Conservation (phyloP, 2,329 filamentous ascomycete species). For the Aspergillus pseudotamarii region DNA sequence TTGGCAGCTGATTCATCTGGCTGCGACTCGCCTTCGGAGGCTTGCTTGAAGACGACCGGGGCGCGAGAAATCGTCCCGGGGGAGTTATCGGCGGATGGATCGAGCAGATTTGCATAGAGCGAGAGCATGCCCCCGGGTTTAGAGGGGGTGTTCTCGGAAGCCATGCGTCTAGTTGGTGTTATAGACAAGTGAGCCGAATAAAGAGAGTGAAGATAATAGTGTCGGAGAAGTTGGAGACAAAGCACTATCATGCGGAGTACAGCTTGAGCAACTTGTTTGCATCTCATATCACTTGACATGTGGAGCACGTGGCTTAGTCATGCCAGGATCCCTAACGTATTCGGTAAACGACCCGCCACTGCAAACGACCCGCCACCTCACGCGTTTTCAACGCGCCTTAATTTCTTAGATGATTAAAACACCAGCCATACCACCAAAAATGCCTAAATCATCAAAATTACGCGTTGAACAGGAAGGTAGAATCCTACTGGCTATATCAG, state of each 20-base stretch:
- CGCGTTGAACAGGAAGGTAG: too few relatives aligned
- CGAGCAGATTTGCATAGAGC: slow-evolving; percentile 82
- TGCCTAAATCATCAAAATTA: too few relatives aligned
- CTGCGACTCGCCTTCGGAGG: slow-evolving; percentile 52
- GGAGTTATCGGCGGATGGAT: slow-evolving; percentile 49
- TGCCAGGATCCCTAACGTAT: too few relatives aligned
- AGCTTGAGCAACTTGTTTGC: not conserved
- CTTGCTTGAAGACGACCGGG: slow-evolving; percentile 70
- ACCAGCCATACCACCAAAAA: too few relatives aligned
- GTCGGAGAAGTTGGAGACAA: slow-evolving; percentile 1
- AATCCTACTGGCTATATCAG: too few relatives aligned
- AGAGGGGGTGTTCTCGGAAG: slow-evolving; percentile 31
- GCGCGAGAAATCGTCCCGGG: slow-evolving; percentile 73
- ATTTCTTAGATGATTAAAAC: too few relatives aligned
- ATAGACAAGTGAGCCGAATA: not conserved
- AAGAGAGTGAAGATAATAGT: not conserved
- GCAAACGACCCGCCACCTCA: too few relatives aligned
- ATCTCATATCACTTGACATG: not conserved
- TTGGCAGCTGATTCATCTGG: slow-evolving; percentile 58
- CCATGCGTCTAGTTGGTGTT: slow-evolving; percentile 24
- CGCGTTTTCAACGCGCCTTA: too few relatives aligned
- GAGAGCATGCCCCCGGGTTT: slow-evolving; percentile 61
- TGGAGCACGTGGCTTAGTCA: not conserved
- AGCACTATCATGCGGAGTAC: slow-evolving; percentile 1
- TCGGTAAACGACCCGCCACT: too few relatives aligned